Percentiles rank a stretch among this genome's conserved stretches.
Evolutionary conservation across 2,329 filamentous ascomycete genomes (phyloP).

Genomic region (Aspergillus jensenii): DNA sequence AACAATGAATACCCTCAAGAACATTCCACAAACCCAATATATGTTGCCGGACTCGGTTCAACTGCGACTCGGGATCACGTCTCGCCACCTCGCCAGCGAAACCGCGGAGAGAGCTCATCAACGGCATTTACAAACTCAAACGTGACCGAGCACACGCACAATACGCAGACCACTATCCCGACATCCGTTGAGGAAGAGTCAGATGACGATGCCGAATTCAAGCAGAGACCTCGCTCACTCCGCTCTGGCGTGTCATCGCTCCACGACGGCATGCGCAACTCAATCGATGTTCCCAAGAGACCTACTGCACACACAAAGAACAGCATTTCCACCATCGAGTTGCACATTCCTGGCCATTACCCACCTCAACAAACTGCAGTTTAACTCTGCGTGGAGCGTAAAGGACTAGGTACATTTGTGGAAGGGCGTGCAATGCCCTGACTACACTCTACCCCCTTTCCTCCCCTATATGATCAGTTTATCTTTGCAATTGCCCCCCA

Average conservation of each 20-base stretch:
- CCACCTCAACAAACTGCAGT: constrained; percentile 32
- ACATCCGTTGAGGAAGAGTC: constrained; percentile 31
- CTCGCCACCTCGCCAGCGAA: constrained; percentile 9
- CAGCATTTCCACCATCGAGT: constrained; percentile 32
- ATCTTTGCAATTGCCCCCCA: background rate
- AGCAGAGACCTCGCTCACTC: background rate
- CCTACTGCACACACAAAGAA: constrained; percentile 23
- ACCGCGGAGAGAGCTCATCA: constrained; percentile 33
- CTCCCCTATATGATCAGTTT: background rate
- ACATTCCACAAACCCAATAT: constrained; percentile 16
- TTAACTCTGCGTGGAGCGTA: constrained; percentile 9
- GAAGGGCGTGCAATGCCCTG: background rate
- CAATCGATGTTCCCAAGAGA: constrained; percentile 9
- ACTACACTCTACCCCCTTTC: background rate
- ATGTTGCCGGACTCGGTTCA: constrained; percentile 16
- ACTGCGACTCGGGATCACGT: constrained; percentile 14
- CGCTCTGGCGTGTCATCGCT: constrained; percentile 5
- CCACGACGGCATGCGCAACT: constrained; percentile 3
- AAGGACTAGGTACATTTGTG: background rate
- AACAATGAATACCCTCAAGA: constrained; percentile 3
- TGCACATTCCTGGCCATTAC: constrained; percentile 38
- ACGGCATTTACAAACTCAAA: constrained; percentile 37
- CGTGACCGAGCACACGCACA: constrained; percentile 32
- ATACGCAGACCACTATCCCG: constrained; percentile 32
- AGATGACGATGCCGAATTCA: constrained; percentile 12